These are phyloP conservation scores for Ottelia alismoides DNA, from an alignment of 106 monocot genomes.

Conservation along the genomic window DNA sequence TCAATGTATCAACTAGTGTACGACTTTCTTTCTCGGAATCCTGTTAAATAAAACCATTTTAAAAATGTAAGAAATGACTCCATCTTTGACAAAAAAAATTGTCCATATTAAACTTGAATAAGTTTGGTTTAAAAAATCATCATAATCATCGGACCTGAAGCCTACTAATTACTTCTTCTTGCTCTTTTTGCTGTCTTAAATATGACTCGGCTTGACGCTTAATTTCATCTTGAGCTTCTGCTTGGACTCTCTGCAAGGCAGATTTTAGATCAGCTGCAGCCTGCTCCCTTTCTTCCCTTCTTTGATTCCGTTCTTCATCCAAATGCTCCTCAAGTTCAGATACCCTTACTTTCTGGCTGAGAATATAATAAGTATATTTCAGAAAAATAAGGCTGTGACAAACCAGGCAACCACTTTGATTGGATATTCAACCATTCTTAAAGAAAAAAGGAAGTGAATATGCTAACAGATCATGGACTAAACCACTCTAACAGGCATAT, in stretches of 20 bases:
- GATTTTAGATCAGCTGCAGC: conserved; percentile 68
- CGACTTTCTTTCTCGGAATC: conserved; percentile 82
- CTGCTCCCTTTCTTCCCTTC: conserved; percentile 80
- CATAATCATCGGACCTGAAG: conserved; percentile 48
- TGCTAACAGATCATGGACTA: too few species aligned
- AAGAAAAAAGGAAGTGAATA: too few species aligned
- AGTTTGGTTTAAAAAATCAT: conserved; percentile 1
- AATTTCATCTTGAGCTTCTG: conserved; percentile 81
- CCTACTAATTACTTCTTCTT: conserved; percentile 72
- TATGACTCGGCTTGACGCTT: conserved; percentile 57
- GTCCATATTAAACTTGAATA: too few species aligned
- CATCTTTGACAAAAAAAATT: too few species aligned
- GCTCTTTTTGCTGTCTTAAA: conserved; percentile 60
- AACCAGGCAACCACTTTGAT: too few species aligned
- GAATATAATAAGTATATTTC: too few species aligned
- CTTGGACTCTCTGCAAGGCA: conserved; percentile 60
- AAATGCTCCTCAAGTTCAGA: conserved; percentile 73
- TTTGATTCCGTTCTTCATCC: conserved; percentile 75
- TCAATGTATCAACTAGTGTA: conserved; percentile 59
- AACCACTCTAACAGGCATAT: too few species aligned
- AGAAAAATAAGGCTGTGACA: too few species aligned
- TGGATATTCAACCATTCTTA: too few species aligned
- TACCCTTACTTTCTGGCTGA: conserved; percentile 72
- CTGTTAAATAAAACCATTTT: conserved; percentile 25
- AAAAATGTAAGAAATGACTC: too few species aligned